These are phyloP conservation scores for Saccharomycopsis sp. DNA, from an alignment of 805 yeast genomes.

Conservation along the genomic window DNA sequence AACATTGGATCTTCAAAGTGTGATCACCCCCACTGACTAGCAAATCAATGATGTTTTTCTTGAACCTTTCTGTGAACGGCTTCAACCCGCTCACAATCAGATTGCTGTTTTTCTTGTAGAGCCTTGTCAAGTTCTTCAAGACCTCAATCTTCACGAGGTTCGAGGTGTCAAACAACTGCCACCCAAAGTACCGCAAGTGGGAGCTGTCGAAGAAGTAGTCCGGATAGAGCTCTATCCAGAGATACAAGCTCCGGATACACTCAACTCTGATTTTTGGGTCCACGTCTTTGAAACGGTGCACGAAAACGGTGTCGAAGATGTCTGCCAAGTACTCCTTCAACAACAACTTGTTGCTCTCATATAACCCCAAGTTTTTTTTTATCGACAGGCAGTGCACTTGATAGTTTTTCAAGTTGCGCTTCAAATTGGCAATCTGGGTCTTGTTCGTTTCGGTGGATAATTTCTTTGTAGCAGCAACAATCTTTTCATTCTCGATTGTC, in stretches of 20 bases:
- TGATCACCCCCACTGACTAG: constrained; percentile 46
- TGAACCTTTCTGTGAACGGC: constrained; percentile 71
- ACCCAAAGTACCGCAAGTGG: constrained; percentile 70
- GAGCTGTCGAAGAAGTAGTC: constrained; percentile 61
- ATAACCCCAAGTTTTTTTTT: constrained; percentile 33
- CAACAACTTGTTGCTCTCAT: constrained; percentile 42
- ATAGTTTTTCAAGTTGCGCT: constrained; percentile 26
- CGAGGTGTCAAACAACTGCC: constrained; percentile 71
- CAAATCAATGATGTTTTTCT: constrained; percentile 55
- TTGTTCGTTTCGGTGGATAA: constrained; percentile 29
- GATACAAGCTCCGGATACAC: constrained; percentile 53
- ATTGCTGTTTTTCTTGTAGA: constrained; percentile 32
- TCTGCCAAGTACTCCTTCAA: constrained; percentile 54
- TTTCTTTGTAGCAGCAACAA: constrained; percentile 26
- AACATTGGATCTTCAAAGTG: constrained; percentile 43
- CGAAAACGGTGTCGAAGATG: constrained; percentile 55
- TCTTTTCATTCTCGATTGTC: constrained; percentile 28
- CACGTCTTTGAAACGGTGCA: constrained; percentile 72
- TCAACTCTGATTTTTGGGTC: constrained; percentile 65
- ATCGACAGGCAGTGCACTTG: constrained; percentile 40
- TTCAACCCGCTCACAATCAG: constrained; percentile 53
- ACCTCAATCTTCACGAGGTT: constrained; percentile 57
- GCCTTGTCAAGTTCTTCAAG: constrained; percentile 41
- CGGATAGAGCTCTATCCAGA: constrained; percentile 65
- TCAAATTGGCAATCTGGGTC: constrained; percentile 28